Percentiles rank a stretch among this genome's conserved stretches.
Evolutionary conservation across 2,329 filamentous ascomycete genomes (phyloP).

Genomic region (Sarocladiaceae sp.): DNA sequence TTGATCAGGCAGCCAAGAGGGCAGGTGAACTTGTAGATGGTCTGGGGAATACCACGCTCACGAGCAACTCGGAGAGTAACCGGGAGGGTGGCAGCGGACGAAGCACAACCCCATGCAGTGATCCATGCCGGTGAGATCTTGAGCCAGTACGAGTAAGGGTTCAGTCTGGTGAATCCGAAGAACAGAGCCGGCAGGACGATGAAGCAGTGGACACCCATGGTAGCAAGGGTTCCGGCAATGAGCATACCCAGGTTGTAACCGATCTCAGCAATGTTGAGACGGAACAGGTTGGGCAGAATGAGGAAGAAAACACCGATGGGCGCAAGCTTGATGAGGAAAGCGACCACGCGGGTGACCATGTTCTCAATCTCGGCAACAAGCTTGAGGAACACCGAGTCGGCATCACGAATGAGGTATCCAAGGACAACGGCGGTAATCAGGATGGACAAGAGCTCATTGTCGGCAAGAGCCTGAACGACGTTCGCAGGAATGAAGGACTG

Average conservation of each 20-base stretch:
- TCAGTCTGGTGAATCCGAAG: conserved; percentile 33
- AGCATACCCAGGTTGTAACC: conserved; percentile 43
- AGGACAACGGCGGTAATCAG: conserved; percentile 40
- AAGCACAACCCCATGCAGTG: conserved; percentile 48
- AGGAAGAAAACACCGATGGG: conserved; percentile 48
- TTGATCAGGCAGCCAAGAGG: conserved; percentile 44
- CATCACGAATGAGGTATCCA: conserved; percentile 36
- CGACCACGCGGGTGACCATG: conserved; percentile 33
- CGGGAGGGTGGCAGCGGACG: conserved; percentile 44
- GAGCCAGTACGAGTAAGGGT: conserved; percentile 42
- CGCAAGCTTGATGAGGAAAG: conserved; percentile 39
- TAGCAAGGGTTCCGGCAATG: conserved; percentile 38
- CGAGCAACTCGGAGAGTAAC: conserved; percentile 38
- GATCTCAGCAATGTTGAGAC: conserved; percentile 38
- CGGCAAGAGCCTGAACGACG: conserved; percentile 38
- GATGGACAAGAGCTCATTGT: conserved; percentile 39
- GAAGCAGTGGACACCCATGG: conserved; percentile 41
- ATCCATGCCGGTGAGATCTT: conserved; percentile 45
- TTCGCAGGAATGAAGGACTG: conserved; percentile 43
- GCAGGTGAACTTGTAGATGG: conserved; percentile 37
- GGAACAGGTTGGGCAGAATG: conserved; percentile 45
- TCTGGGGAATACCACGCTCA: conserved; percentile 33
- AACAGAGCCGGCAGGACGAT: conserved; percentile 38
- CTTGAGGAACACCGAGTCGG: conserved; percentile 30
- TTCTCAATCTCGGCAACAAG: conserved; percentile 40